Evolutionary conservation across 345 rosid genomes (phyloP).

Genomic region (Acer campestre): DNA sequence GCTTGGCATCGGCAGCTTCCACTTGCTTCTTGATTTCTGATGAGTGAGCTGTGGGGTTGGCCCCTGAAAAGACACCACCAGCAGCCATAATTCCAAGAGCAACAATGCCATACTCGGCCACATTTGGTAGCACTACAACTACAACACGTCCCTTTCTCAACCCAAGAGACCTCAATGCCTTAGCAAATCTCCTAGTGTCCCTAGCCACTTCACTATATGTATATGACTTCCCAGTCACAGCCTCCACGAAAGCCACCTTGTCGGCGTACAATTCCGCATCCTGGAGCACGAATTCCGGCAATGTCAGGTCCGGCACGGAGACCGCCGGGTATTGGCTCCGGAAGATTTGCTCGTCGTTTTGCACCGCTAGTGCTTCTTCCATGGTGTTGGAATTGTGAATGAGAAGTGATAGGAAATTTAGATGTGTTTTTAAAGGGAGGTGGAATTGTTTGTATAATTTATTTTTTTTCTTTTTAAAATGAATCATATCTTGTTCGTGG

Average conservation of each 20-base stretch:
- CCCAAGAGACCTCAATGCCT: conserved; percentile 78
- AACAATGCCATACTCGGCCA: conserved; percentile 82
- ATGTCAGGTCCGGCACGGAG: conserved; percentile 62
- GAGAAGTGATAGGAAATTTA: background rate
- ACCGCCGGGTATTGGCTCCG: conserved; percentile 62
- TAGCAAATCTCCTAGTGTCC: conserved; percentile 71
- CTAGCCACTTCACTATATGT: conserved; percentile 68
- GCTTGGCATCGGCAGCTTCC: conserved; percentile 78
- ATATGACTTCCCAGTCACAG: conserved; percentile 67
- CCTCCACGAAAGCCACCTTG: conserved; percentile 83
- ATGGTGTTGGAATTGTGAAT: conserved; percentile 14
- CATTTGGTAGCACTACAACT: conserved; percentile 80
- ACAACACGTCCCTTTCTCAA: conserved; percentile 83
- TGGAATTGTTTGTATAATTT: background rate
- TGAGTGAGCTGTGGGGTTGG: conserved; percentile 73
- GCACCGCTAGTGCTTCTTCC: conserved; percentile 19
- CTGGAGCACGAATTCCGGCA: conserved; percentile 85
- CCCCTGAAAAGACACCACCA: conserved; percentile 89
- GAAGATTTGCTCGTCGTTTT: conserved; percentile 55
- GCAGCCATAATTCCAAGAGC: conserved; percentile 92
- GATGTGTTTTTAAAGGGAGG: too few species aligned
- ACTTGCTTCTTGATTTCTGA: conserved; percentile 85
- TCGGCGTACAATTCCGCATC: conserved; percentile 68
- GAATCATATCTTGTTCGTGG: conserved; percentile 35
- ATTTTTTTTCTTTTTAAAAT: too few species aligned